A percentile compares a stretch with the other conserved stretches of the same genome.
Conservation (phyloP, 331 rosid genomes). For the Quercus phellos region DNA sequence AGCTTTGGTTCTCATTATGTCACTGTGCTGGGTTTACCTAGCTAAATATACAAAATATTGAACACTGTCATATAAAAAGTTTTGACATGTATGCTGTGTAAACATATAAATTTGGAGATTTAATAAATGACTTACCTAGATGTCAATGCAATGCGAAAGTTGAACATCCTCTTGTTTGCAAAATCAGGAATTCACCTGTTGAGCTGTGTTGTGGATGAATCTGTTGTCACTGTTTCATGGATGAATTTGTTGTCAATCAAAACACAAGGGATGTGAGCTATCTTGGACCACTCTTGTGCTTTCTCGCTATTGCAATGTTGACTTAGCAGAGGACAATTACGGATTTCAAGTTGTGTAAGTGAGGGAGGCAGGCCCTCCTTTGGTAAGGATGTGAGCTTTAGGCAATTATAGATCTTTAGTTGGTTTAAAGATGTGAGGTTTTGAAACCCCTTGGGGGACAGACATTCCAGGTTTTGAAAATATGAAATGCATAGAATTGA, state of each 20-base stretch:
- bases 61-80: too few relatives aligned
- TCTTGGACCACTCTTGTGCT: conserved; percentile 12
- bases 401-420: background rate
- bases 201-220: background rate
- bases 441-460: conserved; percentile 6
- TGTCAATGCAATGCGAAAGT: too few relatives aligned
- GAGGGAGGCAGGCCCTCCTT: conserved; percentile 23
- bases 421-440: conserved; percentile 10
- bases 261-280: conserved; percentile 21
- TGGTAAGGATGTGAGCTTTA: conserved; percentile 5
- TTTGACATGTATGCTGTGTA: too few relatives aligned
- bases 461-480: background rate
- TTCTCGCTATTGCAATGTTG: conserved; percentile 1
- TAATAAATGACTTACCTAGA: too few relatives aligned
- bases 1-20: too few relatives aligned
- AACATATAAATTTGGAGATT: too few relatives aligned
- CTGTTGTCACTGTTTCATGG: background rate
- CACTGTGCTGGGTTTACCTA: too few relatives aligned
- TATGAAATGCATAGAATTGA: background rate
- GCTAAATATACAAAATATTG: too few relatives aligned
- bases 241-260: conserved; percentile 12
- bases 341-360: conserved; percentile 6
- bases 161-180: too few relatives aligned
- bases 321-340: conserved; percentile 1
- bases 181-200: background rate